Evolutionary conservation across 2,329 filamentous ascomycete genomes (phyloP).

Genomic region (Fusarium compactum): DNA sequence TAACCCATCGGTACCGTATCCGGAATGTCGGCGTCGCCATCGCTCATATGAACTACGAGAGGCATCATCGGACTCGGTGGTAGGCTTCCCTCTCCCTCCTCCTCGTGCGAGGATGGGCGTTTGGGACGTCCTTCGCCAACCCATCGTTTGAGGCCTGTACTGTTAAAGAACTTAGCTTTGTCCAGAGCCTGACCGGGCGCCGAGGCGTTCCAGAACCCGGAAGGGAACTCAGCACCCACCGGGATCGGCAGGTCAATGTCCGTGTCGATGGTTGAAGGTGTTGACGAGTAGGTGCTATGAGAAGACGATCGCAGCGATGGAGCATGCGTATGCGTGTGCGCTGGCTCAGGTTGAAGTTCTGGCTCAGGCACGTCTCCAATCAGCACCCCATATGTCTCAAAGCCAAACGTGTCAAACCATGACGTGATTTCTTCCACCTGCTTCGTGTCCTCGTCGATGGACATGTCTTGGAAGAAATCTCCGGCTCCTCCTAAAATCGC

Average conservation of each 20-base stretch:
- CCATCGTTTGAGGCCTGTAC: constrained; percentile 53
- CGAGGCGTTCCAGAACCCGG: constrained; percentile 51
- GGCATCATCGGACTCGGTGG: constrained; percentile 65
- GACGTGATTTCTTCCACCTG: constrained; percentile 57
- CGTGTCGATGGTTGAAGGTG: constrained; percentile 48
- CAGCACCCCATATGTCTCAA: constrained; percentile 59
- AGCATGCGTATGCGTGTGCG: not conserved
- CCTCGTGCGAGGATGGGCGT: constrained; percentile 46
- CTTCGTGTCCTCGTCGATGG: constrained; percentile 60
- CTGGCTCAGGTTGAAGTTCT: constrained; percentile 5
- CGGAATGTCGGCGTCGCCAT: constrained; percentile 49
- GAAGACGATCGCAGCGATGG: constrained; percentile 41
- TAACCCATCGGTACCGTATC: constrained; percentile 67
- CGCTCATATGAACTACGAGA: constrained; percentile 56
- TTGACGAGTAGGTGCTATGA: constrained; percentile 45
- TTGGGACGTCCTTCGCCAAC: constrained; percentile 52
- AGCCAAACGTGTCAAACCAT: constrained; percentile 66
- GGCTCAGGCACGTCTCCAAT: constrained; percentile 37
- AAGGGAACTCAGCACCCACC: constrained; percentile 51
- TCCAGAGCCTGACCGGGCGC: constrained; percentile 42
- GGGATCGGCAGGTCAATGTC: constrained; percentile 56
- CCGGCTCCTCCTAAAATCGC: constrained; percentile 70
- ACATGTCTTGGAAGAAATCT: constrained; percentile 60
- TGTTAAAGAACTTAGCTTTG: constrained; percentile 51
- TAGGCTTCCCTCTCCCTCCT: constrained; percentile 52